Conservation (phyloP, 805 yeast genomes). For the Danielozyma ontarioensis region DNA sequence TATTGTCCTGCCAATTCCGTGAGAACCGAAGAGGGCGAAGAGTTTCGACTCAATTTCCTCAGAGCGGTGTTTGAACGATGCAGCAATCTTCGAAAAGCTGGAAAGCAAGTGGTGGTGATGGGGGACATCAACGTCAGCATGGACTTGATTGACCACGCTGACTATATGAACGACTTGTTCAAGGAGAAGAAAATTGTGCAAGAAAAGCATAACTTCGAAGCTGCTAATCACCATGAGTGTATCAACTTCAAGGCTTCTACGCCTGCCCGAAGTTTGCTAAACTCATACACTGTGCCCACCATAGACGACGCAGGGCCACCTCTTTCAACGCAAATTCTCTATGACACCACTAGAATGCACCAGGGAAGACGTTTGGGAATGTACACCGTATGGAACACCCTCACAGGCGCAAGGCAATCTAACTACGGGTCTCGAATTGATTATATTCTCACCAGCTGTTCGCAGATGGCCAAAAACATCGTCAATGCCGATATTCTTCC, state of each 20-base stretch:
- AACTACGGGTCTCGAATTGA: slow-evolving; percentile 91
- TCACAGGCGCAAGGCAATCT: slow-evolving; percentile 67
- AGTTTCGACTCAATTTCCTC: slow-evolving; percentile 54
- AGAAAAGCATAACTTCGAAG: slow-evolving; percentile 17
- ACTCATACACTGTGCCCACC: slow-evolving; percentile 20
- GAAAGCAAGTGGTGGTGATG: slow-evolving; percentile 70
- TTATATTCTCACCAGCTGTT: slow-evolving; percentile 50
- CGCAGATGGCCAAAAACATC: slow-evolving; percentile 24
- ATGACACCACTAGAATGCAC: slow-evolving; percentile 53
- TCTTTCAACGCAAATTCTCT: slow-evolving; percentile 28
- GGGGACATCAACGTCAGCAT: slow-evolving; percentile 87
- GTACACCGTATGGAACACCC: slow-evolving; percentile 92
- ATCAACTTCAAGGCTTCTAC: slow-evolving; percentile 30
- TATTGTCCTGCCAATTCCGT: slow-evolving; percentile 93
- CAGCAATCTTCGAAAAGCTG: slow-evolving; percentile 44
- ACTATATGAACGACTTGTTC: slow-evolving; percentile 44
- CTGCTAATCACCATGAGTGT: slow-evolving; percentile 21
- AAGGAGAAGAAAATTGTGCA: slow-evolving; percentile 31
- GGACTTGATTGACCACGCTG: slow-evolving; percentile 81
- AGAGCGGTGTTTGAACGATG: slow-evolving; percentile 58
- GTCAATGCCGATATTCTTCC: slow-evolving; percentile 58
- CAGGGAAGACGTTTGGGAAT: slow-evolving; percentile 58
- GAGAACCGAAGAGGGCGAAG: slow-evolving; percentile 62
- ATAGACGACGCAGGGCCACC: slow-evolving; percentile 3
- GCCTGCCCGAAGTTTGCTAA: slow-evolving; percentile 24